A percentile compares a stretch with the other conserved stretches of the same genome.
phyloP scores from a whole-genome alignment of 129 eudicot species.

The Pseudognaphalium luteoalbum region DNA sequence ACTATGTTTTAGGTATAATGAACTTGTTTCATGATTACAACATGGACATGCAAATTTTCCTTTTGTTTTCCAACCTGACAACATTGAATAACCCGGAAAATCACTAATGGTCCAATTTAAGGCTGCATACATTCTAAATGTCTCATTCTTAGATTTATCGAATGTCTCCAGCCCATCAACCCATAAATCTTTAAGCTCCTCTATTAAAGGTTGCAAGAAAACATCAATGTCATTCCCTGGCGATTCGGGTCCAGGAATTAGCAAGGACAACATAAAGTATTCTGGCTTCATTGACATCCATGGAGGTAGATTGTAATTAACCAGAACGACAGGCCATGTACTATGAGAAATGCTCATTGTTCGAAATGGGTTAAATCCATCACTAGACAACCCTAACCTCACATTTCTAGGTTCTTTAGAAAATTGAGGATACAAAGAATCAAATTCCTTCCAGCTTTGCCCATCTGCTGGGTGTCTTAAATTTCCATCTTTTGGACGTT shows the following conservation, averaged over 20 bases:
- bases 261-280: constrained; percentile 9
- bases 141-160: not conserved
- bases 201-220: constrained; percentile 2
- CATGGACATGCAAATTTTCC: constrained; percentile 21
- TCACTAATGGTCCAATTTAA: constrained; percentile 22
- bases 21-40: constrained; percentile 11
- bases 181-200: constrained; percentile 15
- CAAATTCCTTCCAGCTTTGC: too few relatives aligned
- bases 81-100: constrained; percentile 16
- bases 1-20: not conserved
- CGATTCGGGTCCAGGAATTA: constrained; percentile 17
- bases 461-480: too few relatives aligned
- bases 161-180: too few relatives aligned
- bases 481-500: too few relatives aligned
- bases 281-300: constrained; percentile 16
- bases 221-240: constrained; percentile 12
- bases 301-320: constrained; percentile 19
- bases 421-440: too few relatives aligned
- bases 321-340: constrained; percentile 16
- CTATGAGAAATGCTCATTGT: constrained; percentile 19
- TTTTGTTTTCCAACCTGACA: constrained; percentile 20
- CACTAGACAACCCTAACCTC: constrained; percentile 15
- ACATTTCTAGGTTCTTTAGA: not conserved
- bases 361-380: not conserved
- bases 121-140: constrained; percentile 19